phyloP scores from a whole-genome alignment of 352 stramenopile genomes.

The Globisporangium nodosum region DNA sequence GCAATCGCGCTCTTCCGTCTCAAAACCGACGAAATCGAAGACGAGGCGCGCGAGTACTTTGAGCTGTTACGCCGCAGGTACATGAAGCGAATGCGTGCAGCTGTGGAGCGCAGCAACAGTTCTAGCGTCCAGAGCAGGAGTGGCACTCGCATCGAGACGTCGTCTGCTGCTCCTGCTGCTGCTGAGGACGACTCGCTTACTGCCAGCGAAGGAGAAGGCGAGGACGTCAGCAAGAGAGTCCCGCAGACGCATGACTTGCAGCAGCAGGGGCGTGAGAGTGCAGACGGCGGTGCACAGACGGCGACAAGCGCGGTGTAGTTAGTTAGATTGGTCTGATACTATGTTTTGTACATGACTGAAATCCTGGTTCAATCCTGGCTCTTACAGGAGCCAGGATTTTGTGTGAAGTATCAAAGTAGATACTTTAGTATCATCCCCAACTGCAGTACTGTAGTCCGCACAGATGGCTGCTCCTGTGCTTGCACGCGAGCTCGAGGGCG shows the following conservation, averaged over 20 bases:
- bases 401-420: no score
- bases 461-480: no score
- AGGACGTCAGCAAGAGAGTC: not conserved
- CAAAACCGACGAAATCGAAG: constrained; percentile 39
- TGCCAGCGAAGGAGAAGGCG: not conserved
- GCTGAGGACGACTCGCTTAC: not conserved
- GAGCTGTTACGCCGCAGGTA: constrained; percentile 41
- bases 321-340: no score
- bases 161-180: not conserved
- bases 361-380: no score
- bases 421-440: no score
- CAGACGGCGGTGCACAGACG: not conserved
- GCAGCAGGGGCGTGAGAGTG: not conserved
- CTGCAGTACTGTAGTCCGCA: no score
- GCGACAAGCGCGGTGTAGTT: no score
- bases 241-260: not conserved
- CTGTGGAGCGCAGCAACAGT: not conserved
- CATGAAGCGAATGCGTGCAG: constrained; percentile 44
- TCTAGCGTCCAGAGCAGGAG: no score
- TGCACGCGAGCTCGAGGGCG: no score
- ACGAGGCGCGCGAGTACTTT: constrained; percentile 51
- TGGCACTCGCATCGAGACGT: not conserved
- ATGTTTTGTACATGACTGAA: no score
- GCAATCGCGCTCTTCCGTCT: constrained; percentile 56
- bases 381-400: no score